phyloP scores from a whole-genome alignment of 306 rosid species.

The Quercus alba region DNA sequence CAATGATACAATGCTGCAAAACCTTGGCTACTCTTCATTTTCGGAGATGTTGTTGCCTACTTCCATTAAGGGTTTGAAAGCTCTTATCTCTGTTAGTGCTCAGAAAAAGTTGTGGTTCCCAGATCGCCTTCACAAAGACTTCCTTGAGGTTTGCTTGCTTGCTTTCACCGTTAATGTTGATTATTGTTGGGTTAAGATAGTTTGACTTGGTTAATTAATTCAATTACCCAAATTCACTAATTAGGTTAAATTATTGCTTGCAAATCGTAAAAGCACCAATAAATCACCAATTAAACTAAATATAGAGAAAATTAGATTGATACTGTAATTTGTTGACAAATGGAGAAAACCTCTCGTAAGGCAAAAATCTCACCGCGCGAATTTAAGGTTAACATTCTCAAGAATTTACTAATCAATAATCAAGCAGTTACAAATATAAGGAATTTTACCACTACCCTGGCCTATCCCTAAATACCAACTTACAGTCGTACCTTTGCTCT shows the following conservation, averaged over 20 bases:
- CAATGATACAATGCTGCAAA: conserved; percentile 15
- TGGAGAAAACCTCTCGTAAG: too few relatives aligned
- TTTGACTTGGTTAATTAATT: too few relatives aligned
- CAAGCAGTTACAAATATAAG: too few relatives aligned
- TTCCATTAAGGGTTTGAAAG: conserved; percentile 43
- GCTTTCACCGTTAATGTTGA: background rate
- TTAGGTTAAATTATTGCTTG: too few relatives aligned
- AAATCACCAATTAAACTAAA: too few relatives aligned
- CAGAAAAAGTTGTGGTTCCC: conserved; percentile 58
- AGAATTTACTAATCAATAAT: too few relatives aligned
- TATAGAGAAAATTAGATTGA: too few relatives aligned
- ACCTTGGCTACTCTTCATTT: conserved; percentile 47
- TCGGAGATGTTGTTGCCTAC: conserved; percentile 66
- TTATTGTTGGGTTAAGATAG: too few relatives aligned
- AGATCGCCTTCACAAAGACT: conserved; percentile 45
- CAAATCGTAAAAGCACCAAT: fast-evolving
- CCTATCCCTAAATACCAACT: too few relatives aligned
- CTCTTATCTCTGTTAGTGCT: conserved; percentile 45
- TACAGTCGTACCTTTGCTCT: fast-evolving
- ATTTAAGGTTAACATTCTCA: too few relatives aligned
- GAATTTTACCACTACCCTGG: fast-evolving
- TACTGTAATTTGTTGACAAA: too few relatives aligned
- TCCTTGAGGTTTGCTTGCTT: conserved; percentile 49
- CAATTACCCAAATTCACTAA: too few relatives aligned
- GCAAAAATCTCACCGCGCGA: fast-evolving